Evolutionary conservation across 148 eudicot genomes (phyloP).

Genomic region (Selenicereus undatus): DNA sequence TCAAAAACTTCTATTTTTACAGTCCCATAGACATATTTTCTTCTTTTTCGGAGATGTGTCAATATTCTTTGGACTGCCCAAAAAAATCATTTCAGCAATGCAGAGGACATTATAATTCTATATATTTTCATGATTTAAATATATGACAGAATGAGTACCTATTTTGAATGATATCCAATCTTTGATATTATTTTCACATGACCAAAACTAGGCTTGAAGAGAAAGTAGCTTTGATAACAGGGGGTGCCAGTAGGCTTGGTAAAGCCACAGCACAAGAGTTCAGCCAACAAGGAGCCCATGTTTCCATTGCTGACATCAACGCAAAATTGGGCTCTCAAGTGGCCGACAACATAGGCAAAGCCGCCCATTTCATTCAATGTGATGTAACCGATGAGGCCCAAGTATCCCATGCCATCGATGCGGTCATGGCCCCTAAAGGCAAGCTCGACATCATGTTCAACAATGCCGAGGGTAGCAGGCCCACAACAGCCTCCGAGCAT

Average conservation of each 20-base stretch:
- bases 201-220: slow-evolving; percentile 43
- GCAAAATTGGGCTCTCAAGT: slow-evolving; percentile 29
- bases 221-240: slow-evolving; percentile 66
- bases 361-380: slow-evolving; percentile 45
- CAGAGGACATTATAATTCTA: no score
- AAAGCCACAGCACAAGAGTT: slow-evolving; percentile 47
- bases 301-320: slow-evolving; percentile 51
- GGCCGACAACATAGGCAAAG: slow-evolving; percentile 35
- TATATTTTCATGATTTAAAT: no score
- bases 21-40: no score
- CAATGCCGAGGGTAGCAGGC: slow-evolving; percentile 40
- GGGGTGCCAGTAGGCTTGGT: slow-evolving; percentile 64
- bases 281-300: slow-evolving; percentile 54
- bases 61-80: no score
- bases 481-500: slow-evolving; percentile 37
- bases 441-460: slow-evolving; percentile 26
- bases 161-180: no score
- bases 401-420: neutral
- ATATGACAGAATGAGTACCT: no score
- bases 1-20: no score
- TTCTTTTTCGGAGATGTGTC: no score
- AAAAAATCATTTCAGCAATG: no score
- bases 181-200: no score
- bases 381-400: slow-evolving; percentile 29
- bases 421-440: neutral